Evolutionary conservation across 129 eudicot species (phyloP), one percentile per base, ranked within the genome.

Genomic region (Ambrosia trifida): DNA sequence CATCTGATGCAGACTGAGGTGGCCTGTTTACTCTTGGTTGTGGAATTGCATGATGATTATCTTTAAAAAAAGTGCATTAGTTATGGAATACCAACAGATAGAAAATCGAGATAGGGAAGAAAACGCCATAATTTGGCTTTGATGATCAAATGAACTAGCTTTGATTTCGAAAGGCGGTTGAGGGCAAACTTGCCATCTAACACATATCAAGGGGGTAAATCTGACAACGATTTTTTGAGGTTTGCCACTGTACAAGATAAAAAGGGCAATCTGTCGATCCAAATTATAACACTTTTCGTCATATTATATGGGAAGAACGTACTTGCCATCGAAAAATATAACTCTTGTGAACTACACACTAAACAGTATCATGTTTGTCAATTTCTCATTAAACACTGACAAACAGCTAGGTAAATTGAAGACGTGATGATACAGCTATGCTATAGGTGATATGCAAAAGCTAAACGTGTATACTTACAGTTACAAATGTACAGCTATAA

Each of bases 1-100:
- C 96, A 10, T 95, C 91, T 12, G 93, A 86, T 18, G 72, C 68
- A 53, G 89, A 68, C 57, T 68, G 86, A 74, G 82, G 68, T 13
- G 99, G 94, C 80, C 83, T 85, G 43, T 76, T 93, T 61, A 96
- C 64, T 46, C 85, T 95, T 59, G 79, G 89, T 65, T 84, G 96
- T 38, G 91, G 93, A 28, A 69, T 43, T 46, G 80, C 85, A 36
- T 72, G 87, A 36, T 72, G 87, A 32, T 78, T 85, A 83, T 87
- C 99, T 89, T 70, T 59, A 69, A 73, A 70, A 65, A 72, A 72
- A 24, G 49, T 14, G 18, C 58, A 72, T 73, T 62, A 80, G 17
- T 54, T 73, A 41, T 52, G 35, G 56, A 38, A 46, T 3, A 63
- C n/a, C n/a, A 31, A 17, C 10, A 49, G 50, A 16, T 5, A 12